These are phyloP conservation scores for Centaurea solstitialis DNA, from an alignment of 129 eudicot genomes.

Conservation along the genomic window DNA sequence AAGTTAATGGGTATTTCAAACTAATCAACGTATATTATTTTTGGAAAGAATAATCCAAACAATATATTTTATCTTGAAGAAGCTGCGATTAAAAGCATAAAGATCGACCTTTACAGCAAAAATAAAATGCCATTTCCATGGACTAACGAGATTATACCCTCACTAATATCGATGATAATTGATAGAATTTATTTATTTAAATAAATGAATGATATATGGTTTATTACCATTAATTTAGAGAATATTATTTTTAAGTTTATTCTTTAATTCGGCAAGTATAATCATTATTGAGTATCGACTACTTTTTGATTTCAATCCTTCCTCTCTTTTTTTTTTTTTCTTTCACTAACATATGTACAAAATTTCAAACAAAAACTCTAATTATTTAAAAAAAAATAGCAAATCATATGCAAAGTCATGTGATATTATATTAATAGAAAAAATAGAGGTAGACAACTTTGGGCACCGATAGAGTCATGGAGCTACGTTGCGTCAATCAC, in stretches of 20 bases:
- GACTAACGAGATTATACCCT: conserved; percentile 2
- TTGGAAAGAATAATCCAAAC: neutral
- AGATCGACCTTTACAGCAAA: conserved; percentile 10
- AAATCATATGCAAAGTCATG: no score
- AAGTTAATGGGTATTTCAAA: conserved; percentile 16
- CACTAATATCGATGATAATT: neutral
- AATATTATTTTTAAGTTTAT: neutral
- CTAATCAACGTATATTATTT: neutral
- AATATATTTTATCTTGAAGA: neutral
- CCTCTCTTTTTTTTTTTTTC: no score
- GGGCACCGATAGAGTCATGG: no score
- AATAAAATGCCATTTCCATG: conserved; percentile 11
- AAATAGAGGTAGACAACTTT: no score
- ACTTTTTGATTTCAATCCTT: neutral
- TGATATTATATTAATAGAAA: no score
- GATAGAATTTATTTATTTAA: neutral
- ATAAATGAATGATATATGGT: neutral
- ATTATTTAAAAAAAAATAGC: no score
- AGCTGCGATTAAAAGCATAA: conserved; percentile 19
- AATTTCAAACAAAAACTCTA: no score
- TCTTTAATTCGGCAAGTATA: neutral
- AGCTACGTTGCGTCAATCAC: no score
- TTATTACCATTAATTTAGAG: neutral
- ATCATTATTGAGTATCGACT: neutral
- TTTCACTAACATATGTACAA: neutral